Evolutionary conservation across 139 green algal genomes (phyloP).

Genomic region (Trebouxia sp.): DNA sequence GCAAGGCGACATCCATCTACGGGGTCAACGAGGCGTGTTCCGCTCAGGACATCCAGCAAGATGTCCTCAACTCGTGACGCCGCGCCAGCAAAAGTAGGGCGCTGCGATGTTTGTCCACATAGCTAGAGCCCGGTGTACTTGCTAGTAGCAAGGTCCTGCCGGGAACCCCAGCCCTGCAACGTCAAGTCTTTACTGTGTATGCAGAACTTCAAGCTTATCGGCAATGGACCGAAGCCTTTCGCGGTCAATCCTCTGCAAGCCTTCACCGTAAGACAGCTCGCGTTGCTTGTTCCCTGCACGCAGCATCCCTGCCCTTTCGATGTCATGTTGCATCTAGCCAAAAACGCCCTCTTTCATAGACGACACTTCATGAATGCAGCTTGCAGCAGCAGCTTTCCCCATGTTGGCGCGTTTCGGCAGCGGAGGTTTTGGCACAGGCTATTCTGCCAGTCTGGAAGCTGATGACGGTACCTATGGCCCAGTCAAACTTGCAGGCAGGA

Average conservation of each 20-base stretch:
- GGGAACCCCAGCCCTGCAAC: no score
- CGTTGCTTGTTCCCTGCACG: not conserved
- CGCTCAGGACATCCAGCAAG: no score
- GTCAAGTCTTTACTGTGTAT: not conserved
- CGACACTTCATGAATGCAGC: no score
- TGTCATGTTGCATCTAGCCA: conserved; percentile 13
- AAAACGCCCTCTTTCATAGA: no score
- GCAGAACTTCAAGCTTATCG: conserved; percentile 28
- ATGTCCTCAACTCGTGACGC: no score
- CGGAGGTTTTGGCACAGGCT: conserved; percentile 4
- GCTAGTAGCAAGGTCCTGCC: no score
- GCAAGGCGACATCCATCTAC: no score
- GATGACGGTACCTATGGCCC: conserved; percentile 20
- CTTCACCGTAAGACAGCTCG: not conserved
- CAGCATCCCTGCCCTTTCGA: not conserved
- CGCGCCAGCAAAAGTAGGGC: no score
- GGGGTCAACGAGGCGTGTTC: no score
- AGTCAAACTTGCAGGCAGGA: not conserved
- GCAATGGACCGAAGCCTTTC: conserved; percentile 26
- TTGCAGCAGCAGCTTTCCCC: conserved; percentile 23
- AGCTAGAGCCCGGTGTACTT: no score
- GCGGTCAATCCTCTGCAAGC: conserved; percentile 6
- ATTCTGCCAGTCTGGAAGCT: not conserved
- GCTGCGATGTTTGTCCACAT: no score
- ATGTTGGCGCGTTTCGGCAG: conserved; percentile 15